phyloP scores from a whole-genome alignment of 306 rosid species.

The Prunus davidiana region DNA sequence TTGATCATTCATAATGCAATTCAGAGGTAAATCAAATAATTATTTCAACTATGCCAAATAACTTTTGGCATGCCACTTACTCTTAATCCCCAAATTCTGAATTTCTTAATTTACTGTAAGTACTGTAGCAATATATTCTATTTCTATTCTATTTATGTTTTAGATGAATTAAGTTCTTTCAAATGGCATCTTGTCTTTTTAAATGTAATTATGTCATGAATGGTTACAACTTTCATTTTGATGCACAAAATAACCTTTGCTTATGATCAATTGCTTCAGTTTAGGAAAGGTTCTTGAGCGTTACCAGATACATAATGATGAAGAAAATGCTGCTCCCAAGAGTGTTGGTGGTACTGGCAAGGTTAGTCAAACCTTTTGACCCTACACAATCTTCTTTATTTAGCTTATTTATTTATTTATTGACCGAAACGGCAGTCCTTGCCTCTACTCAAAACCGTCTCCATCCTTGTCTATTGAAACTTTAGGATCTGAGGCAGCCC shows the following conservation, averaged over 20 bases:
- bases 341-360: not conserved
- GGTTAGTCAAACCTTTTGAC: slow-evolving; percentile 12
- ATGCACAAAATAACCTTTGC: no score
- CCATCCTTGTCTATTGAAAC: no score
- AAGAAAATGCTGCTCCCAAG: slow-evolving; percentile 5
- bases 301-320: slow-evolving; percentile 9
- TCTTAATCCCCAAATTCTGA: not conserved
- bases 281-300: slow-evolving; percentile 20
- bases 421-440: no score
- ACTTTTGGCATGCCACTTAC: not conserved
- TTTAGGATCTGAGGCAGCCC: no score
- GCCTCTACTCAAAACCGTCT: no score
- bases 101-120: not conserved
- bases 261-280: not conserved
- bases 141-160: not conserved
- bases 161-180: not conserved
- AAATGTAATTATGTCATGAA: not conserved
- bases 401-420: no score
- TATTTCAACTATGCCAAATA: no score
- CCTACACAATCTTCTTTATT: no score
- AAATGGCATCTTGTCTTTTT: not conserved
- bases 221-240: not conserved
- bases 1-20: no score
- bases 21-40: no score
- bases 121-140: not conserved